Evolutionary conservation across 2,329 filamentous ascomycete species (phyloP).

Genomic region (Blastomyces parvus): DNA sequence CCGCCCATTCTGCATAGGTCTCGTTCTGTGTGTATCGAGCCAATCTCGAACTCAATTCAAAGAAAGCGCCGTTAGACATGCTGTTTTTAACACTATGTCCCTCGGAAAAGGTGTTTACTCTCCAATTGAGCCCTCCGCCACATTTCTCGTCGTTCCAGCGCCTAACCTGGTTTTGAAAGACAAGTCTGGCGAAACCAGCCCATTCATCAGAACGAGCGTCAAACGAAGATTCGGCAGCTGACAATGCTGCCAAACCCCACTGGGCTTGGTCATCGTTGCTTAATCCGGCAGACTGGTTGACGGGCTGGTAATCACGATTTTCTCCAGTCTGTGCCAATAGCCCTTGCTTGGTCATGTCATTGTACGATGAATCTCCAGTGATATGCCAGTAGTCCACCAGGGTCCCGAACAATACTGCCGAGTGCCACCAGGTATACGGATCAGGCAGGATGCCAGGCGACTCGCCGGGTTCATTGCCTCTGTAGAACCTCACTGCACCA

Average conservation of each 20-base stretch:
- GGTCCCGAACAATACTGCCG: slow-evolving; percentile 35
- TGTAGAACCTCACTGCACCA: slow-evolving; percentile 46
- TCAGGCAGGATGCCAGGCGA: slow-evolving; percentile 42
- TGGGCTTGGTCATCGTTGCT: slow-evolving; percentile 52
- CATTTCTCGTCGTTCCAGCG: slow-evolving; percentile 63
- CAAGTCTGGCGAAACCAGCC: slow-evolving; percentile 55
- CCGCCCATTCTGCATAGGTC: slow-evolving; percentile 55
- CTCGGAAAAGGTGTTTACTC: slow-evolving; percentile 65
- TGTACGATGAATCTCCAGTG: slow-evolving; percentile 35
- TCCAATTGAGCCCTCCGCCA: slow-evolving; percentile 54
- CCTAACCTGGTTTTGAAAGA: slow-evolving; percentile 59
- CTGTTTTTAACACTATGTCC: slow-evolving; percentile 76
- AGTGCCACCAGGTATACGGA: slow-evolving; percentile 42
- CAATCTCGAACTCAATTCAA: slow-evolving; percentile 68
- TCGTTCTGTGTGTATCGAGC: slow-evolving; percentile 55
- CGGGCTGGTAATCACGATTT: slow-evolving; percentile 33
- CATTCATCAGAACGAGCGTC: slow-evolving; percentile 31
- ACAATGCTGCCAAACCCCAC: slow-evolving; percentile 49
- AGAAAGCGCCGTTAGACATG: slow-evolving; percentile 72
- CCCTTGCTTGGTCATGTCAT: slow-evolving; percentile 29
- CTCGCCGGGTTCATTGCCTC: slow-evolving; percentile 38
- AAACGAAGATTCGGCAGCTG: slow-evolving; percentile 45
- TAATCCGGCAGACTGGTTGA: slow-evolving; percentile 34
- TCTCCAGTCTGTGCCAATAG: slow-evolving; percentile 32
- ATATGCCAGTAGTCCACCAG: slow-evolving; percentile 38